These are phyloP conservation scores for Gymnopus androsaceus DNA, from an alignment of 1,284 basidiomycete genomes.

Conservation along the genomic window DNA sequence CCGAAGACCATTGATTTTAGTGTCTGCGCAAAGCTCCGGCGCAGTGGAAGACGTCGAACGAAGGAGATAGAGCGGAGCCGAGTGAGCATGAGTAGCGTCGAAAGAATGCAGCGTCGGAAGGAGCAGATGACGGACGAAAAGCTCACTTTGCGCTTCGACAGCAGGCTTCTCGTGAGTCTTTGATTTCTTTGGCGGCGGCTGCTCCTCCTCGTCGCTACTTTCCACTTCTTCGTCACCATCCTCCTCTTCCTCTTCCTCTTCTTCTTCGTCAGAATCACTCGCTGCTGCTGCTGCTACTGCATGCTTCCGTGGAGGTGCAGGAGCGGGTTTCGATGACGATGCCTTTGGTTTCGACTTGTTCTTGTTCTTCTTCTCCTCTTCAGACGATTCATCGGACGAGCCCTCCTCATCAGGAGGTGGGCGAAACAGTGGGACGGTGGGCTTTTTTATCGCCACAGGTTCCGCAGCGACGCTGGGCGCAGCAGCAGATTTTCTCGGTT, in stretches of 20 bases:
- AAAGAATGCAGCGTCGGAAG: not conserved
- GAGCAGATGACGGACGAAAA: not conserved
- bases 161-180: constrained; percentile 8
- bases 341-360: constrained; percentile 4
- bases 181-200: constrained; percentile 6
- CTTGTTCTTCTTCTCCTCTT: constrained; percentile 11
- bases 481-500: not conserved
- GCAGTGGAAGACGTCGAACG: no score
- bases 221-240: constrained; percentile 12
- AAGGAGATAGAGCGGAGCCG: no score
- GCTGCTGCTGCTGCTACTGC: not conserved
- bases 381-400: constrained; percentile 15
- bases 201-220: constrained; percentile 12
- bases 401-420: constrained; percentile 3
- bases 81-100: not conserved
- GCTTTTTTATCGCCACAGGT: constrained; percentile 9
- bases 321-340: not conserved
- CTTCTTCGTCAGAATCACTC: constrained; percentile 3
- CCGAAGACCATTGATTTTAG: not conserved
- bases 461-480: not conserved
- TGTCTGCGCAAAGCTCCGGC: no score
- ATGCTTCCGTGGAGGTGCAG: not conserved
- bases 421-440: not conserved
- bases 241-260: constrained; percentile 14
- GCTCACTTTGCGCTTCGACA: constrained; percentile 5